A percentile compares a stretch with the other conserved stretches of the same genome.
phyloP scores from a whole-genome alignment of 2,329 filamentous ascomycete genomes.

The Ceratocystis colombiana region DNA sequence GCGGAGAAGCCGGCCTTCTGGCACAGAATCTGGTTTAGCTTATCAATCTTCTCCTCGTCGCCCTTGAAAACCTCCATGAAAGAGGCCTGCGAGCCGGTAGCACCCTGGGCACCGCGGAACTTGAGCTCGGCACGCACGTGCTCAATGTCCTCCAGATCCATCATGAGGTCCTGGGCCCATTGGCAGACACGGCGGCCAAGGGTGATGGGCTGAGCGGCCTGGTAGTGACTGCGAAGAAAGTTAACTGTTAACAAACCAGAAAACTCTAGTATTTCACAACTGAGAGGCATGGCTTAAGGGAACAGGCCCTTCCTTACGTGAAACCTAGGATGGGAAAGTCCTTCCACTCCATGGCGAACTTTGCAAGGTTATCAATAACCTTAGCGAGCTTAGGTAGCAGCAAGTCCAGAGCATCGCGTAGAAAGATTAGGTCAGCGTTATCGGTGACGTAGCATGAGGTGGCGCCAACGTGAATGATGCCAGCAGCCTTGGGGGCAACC shows the following conservation, averaged over 20 bases:
- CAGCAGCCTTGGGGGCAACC: constrained; percentile 64
- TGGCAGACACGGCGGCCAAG: constrained; percentile 60
- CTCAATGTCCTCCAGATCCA: constrained; percentile 63
- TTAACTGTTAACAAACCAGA: constrained; percentile 5
- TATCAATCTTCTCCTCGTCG: constrained; percentile 41
- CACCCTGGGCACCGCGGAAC: constrained; percentile 56
- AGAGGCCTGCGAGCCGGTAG: constrained; percentile 63
- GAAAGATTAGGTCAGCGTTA: constrained; percentile 68
- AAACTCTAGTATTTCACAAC: not conserved
- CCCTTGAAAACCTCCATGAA: constrained; percentile 39
- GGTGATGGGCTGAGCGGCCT: constrained; percentile 44
- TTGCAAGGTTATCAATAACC: constrained; percentile 61
- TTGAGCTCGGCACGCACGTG: constrained; percentile 55
- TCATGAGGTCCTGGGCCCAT: constrained; percentile 53
- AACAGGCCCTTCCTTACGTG: constrained; percentile 16
- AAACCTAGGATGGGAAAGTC: constrained; percentile 31
- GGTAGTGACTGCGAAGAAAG: constrained; percentile 54
- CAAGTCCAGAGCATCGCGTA: constrained; percentile 54
- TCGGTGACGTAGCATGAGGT: constrained; percentile 57
- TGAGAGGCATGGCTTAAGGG: not conserved
- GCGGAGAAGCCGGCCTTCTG: constrained; percentile 44
- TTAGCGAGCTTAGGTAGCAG: constrained; percentile 67
- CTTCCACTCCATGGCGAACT: constrained; percentile 66
- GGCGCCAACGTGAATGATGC: constrained; percentile 70
- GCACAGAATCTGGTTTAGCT: constrained; percentile 47